A percentile compares a stretch with the other conserved stretches of the same genome.
Conservation (phyloP, 2,329 filamentous ascomycete species). For the Penicillium crustosum region DNA sequence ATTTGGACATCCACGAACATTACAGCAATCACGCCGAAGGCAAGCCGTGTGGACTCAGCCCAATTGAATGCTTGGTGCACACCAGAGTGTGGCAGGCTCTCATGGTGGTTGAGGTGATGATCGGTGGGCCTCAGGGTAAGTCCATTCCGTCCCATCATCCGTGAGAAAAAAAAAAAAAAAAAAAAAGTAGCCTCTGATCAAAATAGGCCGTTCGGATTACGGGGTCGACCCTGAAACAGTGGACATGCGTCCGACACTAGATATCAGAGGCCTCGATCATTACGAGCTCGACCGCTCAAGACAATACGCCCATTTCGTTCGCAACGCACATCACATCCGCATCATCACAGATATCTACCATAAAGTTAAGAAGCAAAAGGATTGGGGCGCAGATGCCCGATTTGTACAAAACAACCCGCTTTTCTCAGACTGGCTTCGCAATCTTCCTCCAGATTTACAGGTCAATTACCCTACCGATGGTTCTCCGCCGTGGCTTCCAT, state of each 20-base stretch:
- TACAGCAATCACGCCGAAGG: slow-evolving; percentile 73
- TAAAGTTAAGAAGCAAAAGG: slow-evolving; percentile 70
- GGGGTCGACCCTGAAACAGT: slow-evolving; percentile 73
- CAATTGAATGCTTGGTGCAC: slow-evolving; percentile 77
- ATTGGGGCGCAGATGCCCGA: slow-evolving; percentile 83
- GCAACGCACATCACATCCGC: slow-evolving; percentile 74
- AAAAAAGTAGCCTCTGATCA: slow-evolving; percentile 16
- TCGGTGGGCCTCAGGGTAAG: slow-evolving; percentile 86
- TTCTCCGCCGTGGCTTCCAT: slow-evolving; percentile 78
- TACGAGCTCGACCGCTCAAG: slow-evolving; percentile 75
- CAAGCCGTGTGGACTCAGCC: slow-evolving; percentile 65
- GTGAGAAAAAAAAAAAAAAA: neutral
- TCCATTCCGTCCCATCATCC: neutral
- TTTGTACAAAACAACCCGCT: slow-evolving; percentile 76
- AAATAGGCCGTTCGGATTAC: slow-evolving; percentile 71
- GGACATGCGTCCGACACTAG: slow-evolving; percentile 67
- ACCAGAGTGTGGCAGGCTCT: slow-evolving; percentile 88
- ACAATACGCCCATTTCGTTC: slow-evolving; percentile 79
- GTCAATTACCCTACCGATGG: slow-evolving; percentile 76
- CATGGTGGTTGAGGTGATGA: slow-evolving; percentile 84
- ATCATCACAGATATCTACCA: slow-evolving; percentile 74
- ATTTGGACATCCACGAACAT: slow-evolving; percentile 86
- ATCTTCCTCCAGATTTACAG: slow-evolving; percentile 75
- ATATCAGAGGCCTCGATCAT: slow-evolving; percentile 67
- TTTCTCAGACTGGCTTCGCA: slow-evolving; percentile 72